Evolutionary conservation across 768 basidiomycete genomes (phyloP).

Genomic region (Russula vinacea): DNA sequence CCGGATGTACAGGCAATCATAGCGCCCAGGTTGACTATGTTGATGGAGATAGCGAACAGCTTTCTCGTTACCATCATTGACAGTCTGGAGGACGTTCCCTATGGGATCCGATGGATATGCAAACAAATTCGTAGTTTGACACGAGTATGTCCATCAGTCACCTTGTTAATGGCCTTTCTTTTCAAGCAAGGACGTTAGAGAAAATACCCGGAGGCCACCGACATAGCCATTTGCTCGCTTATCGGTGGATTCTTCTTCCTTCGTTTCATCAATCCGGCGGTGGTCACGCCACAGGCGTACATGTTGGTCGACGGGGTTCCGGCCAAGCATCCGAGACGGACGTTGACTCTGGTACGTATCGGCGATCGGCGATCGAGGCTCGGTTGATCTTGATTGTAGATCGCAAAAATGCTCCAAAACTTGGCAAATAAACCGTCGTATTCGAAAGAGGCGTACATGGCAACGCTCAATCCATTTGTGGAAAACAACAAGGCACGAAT

Average conservation of each 20-base stretch:
- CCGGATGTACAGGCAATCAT: conserved; percentile 97
- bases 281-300: conserved; percentile 98
- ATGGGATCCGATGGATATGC: conserved; percentile 99
- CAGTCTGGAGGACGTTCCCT: conserved; percentile 96
- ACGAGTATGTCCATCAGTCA: conserved; percentile 53
- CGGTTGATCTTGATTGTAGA: conserved; percentile 47
- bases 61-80: conserved; percentile 98
- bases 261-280: conserved; percentile 98
- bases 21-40: conserved; percentile 93
- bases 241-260: conserved; percentile 99
- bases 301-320: conserved; percentile 99
- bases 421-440: conserved; percentile 98
- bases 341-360: conserved; percentile 72
- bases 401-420: conserved; percentile 99
- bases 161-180: not conserved
- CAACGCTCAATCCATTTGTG: conserved; percentile 96
- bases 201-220: conserved; percentile 98
- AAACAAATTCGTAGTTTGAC: conserved; percentile 98
- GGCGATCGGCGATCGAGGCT: not conserved
- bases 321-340: conserved; percentile 95
- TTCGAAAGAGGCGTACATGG: conserved; percentile 98
- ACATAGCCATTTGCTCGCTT: conserved; percentile 96
- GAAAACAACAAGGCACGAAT: conserved; percentile 98
- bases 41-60: conserved; percentile 99
- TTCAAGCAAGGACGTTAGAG: conserved; percentile 49